Conservation (phyloP, 2,329 filamentous ascomycete species). For the Arthrobotrys entomopaga region DNA sequence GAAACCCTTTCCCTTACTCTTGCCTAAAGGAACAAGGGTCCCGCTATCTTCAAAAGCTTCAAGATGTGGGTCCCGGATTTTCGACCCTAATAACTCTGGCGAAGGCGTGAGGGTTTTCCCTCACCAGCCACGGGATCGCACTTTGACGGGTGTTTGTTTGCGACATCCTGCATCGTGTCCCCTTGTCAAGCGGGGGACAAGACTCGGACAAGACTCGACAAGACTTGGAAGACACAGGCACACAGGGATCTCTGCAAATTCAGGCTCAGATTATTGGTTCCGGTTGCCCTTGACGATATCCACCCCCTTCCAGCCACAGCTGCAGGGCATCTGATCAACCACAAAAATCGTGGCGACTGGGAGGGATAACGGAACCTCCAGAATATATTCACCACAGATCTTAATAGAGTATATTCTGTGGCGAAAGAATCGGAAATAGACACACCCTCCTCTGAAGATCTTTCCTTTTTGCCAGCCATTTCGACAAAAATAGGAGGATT, state of each 20-base stretch:
- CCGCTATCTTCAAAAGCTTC: slow-evolving; percentile 3
- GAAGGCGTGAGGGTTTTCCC: slow-evolving; percentile 4
- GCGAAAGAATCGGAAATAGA: slow-evolving; percentile 6
- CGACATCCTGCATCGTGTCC: slow-evolving; percentile 40
- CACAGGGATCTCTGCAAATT: no score
- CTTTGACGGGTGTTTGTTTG: slow-evolving; percentile 31
- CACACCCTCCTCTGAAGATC: not conserved
- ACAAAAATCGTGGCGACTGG: slow-evolving; percentile 8
- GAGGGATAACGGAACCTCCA: no score
- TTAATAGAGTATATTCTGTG: not conserved
- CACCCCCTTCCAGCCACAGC: slow-evolving; percentile 8
- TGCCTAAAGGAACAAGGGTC: slow-evolving; percentile 39
- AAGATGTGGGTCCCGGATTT: slow-evolving; percentile 23
- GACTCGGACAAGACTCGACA: not conserved
- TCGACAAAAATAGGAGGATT: slow-evolving; percentile 1
- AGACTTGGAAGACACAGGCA: not conserved
- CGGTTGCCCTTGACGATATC: no score
- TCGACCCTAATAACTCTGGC: slow-evolving; percentile 1
- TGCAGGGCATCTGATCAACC: not conserved
- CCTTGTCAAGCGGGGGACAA: not conserved
- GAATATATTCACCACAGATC: no score
- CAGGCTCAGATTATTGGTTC: no score
- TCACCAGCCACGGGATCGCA: slow-evolving; percentile 51
- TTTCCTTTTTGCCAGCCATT: not conserved
- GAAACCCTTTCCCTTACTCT: slow-evolving; percentile 31